Base-by-base conservation (phyloP, 192 early-diverging fungal genomes). In the Paraglomus brasilianum region DNA sequence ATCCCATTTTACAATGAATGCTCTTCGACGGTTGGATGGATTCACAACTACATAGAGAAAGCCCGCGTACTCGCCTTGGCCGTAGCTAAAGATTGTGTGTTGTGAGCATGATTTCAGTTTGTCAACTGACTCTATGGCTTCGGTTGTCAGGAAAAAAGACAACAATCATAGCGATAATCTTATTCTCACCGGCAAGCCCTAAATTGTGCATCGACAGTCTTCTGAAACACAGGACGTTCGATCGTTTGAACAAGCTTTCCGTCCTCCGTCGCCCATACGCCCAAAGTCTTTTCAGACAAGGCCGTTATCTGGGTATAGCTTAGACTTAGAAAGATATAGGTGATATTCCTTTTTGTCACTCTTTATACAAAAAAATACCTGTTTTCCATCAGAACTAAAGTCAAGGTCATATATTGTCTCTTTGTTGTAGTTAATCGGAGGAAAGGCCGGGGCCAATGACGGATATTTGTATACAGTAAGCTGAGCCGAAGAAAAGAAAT, bases 321-420 rank as follows among this genome's bases (percentile, higher is more conserved):
- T 0, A 15, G 2, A 60, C 1, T 30, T 30, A 30, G 30, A 30
- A 30, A 30, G 3, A 2, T 30, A 30, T 30, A 30, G 30, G 30
- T 30, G 30, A 30, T 2, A 30, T 30, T 30, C 30, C 1, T 2
- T 7, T 42, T 19, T n/a, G 13, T 60, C 30, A 60, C 39, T 60
- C 8, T 3, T 11, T 66, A 36, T 8, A 14, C 39, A 19, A 48
- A 40, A 62, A 17, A 11, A 22, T 19, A 43, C 66, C 49, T 69
- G 49, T 50, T 69, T 49, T 4, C 66, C 50, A n/a, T 39, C 77
- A 14, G 77, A 59, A 66, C 87, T 83, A 56, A 93, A 82, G 77
- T 90, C 85, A 0, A 86, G 72, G 77, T 93, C 91, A 24, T 80
- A 61, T 40, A 93, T 81, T 47, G 87, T 86, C 11, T 87, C 82